Percentiles rank a stretch among this genome's conserved stretches.
These are phyloP conservation scores for Kwoniella europaea DNA, from an alignment of 768 basidiomycete species.

Conservation along the genomic window DNA sequence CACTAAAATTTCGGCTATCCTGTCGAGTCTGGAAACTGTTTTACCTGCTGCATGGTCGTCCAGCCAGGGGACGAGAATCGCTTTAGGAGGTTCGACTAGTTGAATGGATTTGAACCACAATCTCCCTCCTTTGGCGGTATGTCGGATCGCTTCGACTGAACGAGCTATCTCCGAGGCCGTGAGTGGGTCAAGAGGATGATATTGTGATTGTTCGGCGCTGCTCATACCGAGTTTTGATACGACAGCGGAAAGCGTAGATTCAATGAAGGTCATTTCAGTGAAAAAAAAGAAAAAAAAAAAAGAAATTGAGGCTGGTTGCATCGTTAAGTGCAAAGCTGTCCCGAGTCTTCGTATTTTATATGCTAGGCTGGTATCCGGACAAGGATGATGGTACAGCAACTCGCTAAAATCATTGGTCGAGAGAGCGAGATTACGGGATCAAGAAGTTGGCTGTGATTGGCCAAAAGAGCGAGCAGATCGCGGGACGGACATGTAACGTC, in stretches of 20 bases:
- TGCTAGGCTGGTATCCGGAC: not conserved
- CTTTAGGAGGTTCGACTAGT: slow-evolving; percentile 19
- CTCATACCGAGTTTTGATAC: not conserved
- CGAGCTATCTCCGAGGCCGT: slow-evolving; percentile 4
- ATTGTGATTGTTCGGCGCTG: not conserved
- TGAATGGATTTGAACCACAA: slow-evolving; percentile 18
- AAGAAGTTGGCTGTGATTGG: not conserved
- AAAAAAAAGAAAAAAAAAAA: not conserved
- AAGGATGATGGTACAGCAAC: not conserved
- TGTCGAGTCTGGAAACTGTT: not conserved
- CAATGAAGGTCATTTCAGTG: not conserved
- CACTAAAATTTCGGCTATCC: slow-evolving; percentile 1
- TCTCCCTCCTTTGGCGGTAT: not conserved
- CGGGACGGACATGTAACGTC: not conserved
- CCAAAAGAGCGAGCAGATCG: slow-evolving; percentile 1
- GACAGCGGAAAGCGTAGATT: not conserved
- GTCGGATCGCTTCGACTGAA: slow-evolving; percentile 9
- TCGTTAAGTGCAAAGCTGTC: no score
- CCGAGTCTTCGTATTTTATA: not conserved
- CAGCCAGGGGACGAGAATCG: slow-evolving; percentile 10
- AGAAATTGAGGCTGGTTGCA: no score
- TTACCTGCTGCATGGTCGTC: slow-evolving; percentile 4
- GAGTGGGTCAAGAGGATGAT: slow-evolving; percentile 19
- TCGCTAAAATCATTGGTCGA: not conserved
- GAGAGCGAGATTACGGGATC: slow-evolving; percentile 7